phyloP scores from a whole-genome alignment of 495 filamentous ascomycete species.

The Aeminium ludgeri region DNA sequence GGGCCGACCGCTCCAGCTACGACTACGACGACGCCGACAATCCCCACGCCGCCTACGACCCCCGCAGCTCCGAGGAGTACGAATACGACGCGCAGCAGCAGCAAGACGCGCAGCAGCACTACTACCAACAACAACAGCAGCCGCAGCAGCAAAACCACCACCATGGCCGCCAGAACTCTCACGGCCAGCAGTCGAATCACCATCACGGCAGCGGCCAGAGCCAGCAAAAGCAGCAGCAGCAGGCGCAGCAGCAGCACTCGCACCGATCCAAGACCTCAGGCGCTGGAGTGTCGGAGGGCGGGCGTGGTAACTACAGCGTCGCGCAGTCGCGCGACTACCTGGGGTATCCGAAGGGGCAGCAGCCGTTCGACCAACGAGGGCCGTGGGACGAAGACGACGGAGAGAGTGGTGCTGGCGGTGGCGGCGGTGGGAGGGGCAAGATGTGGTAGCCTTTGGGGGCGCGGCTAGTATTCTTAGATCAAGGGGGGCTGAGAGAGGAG shows the following conservation, averaged over 20 bases:
- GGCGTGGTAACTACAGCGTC: conserved; percentile 21
- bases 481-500: too few species aligned
- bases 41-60: conserved; percentile 4
- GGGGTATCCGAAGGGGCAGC: conserved; percentile 16
- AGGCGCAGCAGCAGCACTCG: background rate
- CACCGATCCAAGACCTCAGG: background rate
- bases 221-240: conserved; percentile 12
- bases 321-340: conserved; percentile 22
- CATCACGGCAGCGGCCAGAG: too few species aligned
- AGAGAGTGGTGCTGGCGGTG: conserved; percentile 13
- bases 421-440: background rate
- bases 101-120: background rate
- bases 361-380: conserved; percentile 7
- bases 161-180: background rate
- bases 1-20: background rate
- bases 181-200: background rate
- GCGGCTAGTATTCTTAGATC: too few species aligned
- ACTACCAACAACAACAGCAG: conserved; percentile 4
- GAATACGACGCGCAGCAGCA: conserved; percentile 1
- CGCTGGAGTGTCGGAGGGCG: conserved; percentile 3
- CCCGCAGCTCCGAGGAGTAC: conserved; percentile 11
- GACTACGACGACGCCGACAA: conserved; percentile 1
- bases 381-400: conserved; percentile 11
- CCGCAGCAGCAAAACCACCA: background rate
- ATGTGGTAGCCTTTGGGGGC: too few species aligned